Percentiles rank a stretch among this genome's conserved stretches.
Conservation (phyloP, 306 rosid species). For the Mucuna pruriens region DNA sequence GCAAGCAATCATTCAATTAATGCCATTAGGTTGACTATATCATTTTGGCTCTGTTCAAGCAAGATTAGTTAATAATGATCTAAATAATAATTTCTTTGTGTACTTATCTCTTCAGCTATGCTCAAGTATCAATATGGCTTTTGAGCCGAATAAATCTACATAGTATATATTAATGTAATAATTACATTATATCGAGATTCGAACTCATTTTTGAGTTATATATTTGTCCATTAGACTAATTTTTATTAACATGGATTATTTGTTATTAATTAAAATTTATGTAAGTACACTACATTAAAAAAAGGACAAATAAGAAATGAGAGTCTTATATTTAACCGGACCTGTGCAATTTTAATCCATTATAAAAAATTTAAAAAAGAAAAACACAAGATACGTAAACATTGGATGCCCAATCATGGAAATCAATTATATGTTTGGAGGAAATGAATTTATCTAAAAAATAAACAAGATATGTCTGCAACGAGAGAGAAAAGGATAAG, state of each 20-base stretch:
- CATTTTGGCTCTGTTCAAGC: background rate
- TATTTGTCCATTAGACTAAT: too few species aligned
- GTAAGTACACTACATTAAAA: background rate
- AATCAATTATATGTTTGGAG: slow-evolving; percentile 19
- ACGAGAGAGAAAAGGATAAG: slow-evolving; percentile 12
- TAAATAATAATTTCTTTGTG: slow-evolving; percentile 1
- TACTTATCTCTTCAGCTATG: background rate
- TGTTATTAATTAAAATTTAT: background rate
- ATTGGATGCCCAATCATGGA: slow-evolving; percentile 27
- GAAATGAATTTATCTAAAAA: slow-evolving; percentile 33
- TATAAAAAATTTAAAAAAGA: too few species aligned
- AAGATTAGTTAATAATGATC: background rate
- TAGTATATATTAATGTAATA: too few species aligned
- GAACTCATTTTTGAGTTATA: too few species aligned
- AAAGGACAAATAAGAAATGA: background rate
- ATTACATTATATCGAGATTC: too few species aligned
- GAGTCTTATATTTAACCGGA: background rate
- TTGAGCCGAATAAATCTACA: slow-evolving; percentile 18
- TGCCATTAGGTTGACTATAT: background rate
- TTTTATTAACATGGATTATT: too few species aligned
- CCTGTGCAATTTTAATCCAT: background rate
- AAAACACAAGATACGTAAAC: slow-evolving; percentile 32
- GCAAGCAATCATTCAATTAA: background rate
- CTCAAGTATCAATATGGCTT: slow-evolving; percentile 17
- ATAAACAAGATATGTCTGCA: background rate